Conservation (phyloP, 1,139 yeast species). For the Suhomyces panamericanus region DNA sequence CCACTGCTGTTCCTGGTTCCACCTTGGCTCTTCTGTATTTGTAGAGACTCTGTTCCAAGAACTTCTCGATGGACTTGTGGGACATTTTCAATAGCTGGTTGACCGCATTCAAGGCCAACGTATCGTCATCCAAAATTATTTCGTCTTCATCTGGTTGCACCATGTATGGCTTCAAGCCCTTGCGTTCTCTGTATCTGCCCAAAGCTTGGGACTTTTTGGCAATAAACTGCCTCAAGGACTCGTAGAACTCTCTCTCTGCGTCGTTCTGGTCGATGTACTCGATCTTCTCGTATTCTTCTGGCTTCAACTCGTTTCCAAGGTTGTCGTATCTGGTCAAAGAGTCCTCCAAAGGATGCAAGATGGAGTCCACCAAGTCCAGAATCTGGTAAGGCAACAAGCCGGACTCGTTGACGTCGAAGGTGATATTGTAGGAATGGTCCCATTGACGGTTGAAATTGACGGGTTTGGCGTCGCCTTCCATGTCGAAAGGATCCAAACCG, state of each 20-base stretch:
- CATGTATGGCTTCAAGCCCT: slow-evolving; percentile 40
- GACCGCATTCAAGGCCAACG: slow-evolving; percentile 49
- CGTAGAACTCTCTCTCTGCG: slow-evolving; percentile 81
- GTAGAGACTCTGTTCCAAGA: slow-evolving; percentile 72
- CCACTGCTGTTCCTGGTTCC: slow-evolving; percentile 99
- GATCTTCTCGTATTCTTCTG: slow-evolving; percentile 41
- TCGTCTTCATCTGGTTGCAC: slow-evolving; percentile 45
- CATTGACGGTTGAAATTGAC: slow-evolving; percentile 93
- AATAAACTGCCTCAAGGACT: slow-evolving; percentile 67
- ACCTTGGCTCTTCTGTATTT: slow-evolving; percentile 91
- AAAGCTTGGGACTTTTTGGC: slow-evolving; percentile 55
- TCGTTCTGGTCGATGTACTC: slow-evolving; percentile 78
- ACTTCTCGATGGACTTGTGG: slow-evolving; percentile 56
- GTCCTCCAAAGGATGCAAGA: slow-evolving; percentile 62
- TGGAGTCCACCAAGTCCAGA: slow-evolving; percentile 50
- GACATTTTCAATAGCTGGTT: slow-evolving; percentile 77
- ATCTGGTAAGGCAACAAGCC: slow-evolving; percentile 76
- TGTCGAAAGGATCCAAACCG: slow-evolving; percentile 95
- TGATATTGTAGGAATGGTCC: slow-evolving; percentile 84
- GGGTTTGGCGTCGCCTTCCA: slow-evolving; percentile 98
- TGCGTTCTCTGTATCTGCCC: slow-evolving; percentile 56
- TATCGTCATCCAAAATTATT: slow-evolving; percentile 51
- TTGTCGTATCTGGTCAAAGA: slow-evolving; percentile 69
- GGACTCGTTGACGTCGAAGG: slow-evolving; percentile 54
- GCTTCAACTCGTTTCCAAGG: slow-evolving; percentile 55